Base-by-base conservation (phyloP, 2,329 filamentous ascomycete genomes). In the Cercospora sp. region DNA sequence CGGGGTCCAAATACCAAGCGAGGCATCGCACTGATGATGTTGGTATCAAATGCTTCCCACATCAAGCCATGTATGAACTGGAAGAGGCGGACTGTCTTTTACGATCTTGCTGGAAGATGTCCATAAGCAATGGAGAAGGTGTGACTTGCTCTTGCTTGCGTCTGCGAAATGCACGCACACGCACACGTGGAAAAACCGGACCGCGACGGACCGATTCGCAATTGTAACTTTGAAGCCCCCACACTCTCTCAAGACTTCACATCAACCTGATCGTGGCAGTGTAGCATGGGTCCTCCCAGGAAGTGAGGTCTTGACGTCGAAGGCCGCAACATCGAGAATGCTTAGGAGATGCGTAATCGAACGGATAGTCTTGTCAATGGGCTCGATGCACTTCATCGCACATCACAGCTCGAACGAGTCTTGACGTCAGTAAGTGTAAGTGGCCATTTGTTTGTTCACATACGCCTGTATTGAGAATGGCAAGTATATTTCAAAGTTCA, bases 351-450 rank as follows among this genome's bases (percentile, higher is more conserved):
- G 23, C 23, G 23, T 23, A 23, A 23, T 23, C 23, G 23, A 23
- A 23, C 23, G 23, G 23, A 23, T 23, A 23, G 23, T 23, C 23
- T 23, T 3, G 23, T 23, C 45, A 48, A 48, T 1, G 5, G 23
- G 45, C 45, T 48, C 8, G 3, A 48, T 48, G 45, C 45, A 23
- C 45, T 23, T 6, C 45, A 48, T 18, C 45, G 20, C 18, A 23
- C 45, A 48, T 48, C 45, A 48, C 45, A 1, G 23, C 45, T 23
- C n/a, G 18, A 23, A 12, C 6, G 7, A 57, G 53, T 31, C 53
- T 57, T 57, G 53, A 57, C 53, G 53, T 57, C 53, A 30, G 53
- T 18, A 28, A n/a, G 26, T 9, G 53, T 57, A 57, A 57, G 53
- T n/a, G 53, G 53, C 13, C 23, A 57, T 57, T 57, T 31, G n/a